These are phyloP conservation scores for Talinum fruticosum DNA, from an alignment of 148 eudicot species.

Conservation along the genomic window DNA sequence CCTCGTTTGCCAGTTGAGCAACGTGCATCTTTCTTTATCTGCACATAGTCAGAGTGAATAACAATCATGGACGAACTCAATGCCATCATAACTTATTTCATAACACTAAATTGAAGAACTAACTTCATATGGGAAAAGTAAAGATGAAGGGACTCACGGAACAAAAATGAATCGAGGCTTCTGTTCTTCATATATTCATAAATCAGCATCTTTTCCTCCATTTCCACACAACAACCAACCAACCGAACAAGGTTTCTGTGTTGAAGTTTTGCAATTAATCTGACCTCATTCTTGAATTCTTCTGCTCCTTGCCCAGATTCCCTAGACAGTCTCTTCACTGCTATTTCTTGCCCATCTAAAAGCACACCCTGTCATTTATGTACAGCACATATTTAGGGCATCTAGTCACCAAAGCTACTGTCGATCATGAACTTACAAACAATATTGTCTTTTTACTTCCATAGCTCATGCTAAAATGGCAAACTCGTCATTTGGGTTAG, in stretches of 20 bases:
- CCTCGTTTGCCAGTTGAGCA: constrained; percentile 56
- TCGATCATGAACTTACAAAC: not conserved
- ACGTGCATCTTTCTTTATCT: constrained; percentile 45
- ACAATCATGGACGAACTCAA: too few relatives aligned
- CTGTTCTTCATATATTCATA: constrained; percentile 67
- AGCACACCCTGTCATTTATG: constrained; percentile 43
- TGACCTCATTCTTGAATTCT: constrained; percentile 73
- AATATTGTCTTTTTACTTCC: not conserved
- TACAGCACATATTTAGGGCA: not conserved
- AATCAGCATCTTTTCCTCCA: constrained; percentile 65
- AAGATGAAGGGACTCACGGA: constrained; percentile 33
- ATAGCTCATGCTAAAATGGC: not conserved
- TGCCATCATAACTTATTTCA: too few relatives aligned
- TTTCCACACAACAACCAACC: constrained; percentile 72
- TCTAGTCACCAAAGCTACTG: not conserved
- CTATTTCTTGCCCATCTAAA: constrained; percentile 52
- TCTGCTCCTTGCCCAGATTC: constrained; percentile 71
- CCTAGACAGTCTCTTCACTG: constrained; percentile 72
- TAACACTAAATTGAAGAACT: too few relatives aligned
- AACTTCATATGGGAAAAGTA: not conserved
- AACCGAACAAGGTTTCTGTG: constrained; percentile 81
- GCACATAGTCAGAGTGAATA: not conserved
- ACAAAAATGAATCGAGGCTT: constrained; percentile 63
- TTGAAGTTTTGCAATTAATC: constrained; percentile 71
- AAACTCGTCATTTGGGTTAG: not conserved